Evolutionary conservation across 73 alveolate genomes (phyloP).

Genomic region (Uronychia binucleata): DNA sequence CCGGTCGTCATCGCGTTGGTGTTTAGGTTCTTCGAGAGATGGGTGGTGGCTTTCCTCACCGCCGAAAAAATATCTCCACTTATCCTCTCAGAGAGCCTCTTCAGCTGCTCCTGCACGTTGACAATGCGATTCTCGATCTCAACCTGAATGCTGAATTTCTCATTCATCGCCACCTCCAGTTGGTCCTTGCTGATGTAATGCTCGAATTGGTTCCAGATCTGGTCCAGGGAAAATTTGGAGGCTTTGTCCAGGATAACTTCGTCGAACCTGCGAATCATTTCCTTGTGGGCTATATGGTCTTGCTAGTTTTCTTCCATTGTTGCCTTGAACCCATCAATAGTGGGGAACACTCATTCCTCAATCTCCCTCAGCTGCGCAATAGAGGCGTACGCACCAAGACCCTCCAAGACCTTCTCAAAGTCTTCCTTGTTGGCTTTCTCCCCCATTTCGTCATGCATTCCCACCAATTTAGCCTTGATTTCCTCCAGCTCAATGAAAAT

Average conservation of each 20-base stretch:
- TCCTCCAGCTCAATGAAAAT: not conserved
- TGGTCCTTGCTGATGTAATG: not conserved
- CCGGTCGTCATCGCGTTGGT: not conserved
- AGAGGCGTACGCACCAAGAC: not conserved
- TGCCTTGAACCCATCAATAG: not conserved
- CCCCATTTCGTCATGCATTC: not conserved
- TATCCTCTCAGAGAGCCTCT: conserved; percentile 3
- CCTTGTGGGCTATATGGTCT: not conserved
- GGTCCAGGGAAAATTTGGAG: not conserved
- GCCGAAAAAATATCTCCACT: conserved; percentile 53
- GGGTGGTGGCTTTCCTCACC: conserved; percentile 52
- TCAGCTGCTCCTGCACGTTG: conserved; percentile 7
- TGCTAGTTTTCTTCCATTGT: not conserved
- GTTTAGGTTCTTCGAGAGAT: conserved; percentile 22
- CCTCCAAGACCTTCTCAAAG: not conserved
- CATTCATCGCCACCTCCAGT: not conserved
- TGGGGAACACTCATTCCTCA: not conserved
- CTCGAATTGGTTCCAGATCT: not conserved
- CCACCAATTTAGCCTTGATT: not conserved
- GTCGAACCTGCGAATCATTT: conserved; percentile 3
- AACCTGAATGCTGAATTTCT: too few relatives aligned
- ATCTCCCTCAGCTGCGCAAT: not conserved
- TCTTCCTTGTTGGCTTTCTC: not conserved
- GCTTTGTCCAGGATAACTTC: conserved; percentile 13
- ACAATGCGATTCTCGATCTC: not conserved